A percentile compares a stretch with the other conserved stretches of the same genome.
phyloP scores from a whole-genome alignment of 148 eudicot species.

The Amaranthus cruentus region DNA sequence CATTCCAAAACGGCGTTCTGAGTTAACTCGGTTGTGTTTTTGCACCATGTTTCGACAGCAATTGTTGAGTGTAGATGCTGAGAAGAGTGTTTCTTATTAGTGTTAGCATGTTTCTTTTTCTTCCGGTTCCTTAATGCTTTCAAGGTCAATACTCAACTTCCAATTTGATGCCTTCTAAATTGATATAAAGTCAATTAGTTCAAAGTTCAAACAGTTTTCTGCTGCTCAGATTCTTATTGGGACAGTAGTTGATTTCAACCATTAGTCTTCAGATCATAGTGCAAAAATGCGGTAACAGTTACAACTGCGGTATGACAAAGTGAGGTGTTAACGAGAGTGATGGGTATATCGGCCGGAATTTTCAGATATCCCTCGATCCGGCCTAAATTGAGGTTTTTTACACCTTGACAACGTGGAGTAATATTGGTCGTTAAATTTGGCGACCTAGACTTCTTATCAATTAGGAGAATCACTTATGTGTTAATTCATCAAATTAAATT shows the following conservation, averaged over 20 bases:
- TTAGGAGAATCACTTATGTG: not conserved
- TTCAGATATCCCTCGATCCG: too few relatives aligned
- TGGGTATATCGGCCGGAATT: too few relatives aligned
- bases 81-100: not conserved
- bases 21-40: not conserved
- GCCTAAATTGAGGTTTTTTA: too few relatives aligned
- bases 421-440: too few relatives aligned
- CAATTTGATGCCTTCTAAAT: too few relatives aligned
- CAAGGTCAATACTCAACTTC: not conserved
- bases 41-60: not conserved
- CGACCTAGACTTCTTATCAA: not conserved
- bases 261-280: too few relatives aligned
- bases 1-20: too few relatives aligned
- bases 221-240: not conserved
- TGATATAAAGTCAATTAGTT: not conserved
- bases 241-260: too few relatives aligned
- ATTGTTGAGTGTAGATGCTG: not conserved
- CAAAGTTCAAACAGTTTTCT: not conserved
- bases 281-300: too few relatives aligned
- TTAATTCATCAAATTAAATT: not conserved
- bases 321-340: too few relatives aligned
- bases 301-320: too few relatives aligned
- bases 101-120: conserved; percentile 3
- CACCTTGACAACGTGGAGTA: too few relatives aligned
- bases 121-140: not conserved